A percentile compares a stretch with the other conserved stretches of the same genome.
Evolutionary conservation across 371 early-diverging fungal species (phyloP).

Genomic region (Mucor saturninus): DNA sequence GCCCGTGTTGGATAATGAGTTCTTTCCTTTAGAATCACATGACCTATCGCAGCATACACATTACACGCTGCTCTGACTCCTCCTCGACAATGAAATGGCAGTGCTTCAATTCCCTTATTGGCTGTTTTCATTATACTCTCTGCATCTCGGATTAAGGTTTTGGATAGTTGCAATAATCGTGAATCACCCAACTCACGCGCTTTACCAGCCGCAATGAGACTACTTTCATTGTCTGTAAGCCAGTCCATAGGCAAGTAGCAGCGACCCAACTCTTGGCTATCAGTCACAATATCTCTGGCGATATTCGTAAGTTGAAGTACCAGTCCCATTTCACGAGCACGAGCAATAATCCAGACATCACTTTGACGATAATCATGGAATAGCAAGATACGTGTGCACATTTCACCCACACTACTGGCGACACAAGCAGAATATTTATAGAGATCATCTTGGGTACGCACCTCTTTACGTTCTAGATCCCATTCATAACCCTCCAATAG

Average conservation of each 20-base stretch:
- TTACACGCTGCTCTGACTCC: conserved; percentile 57
- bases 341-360: conserved; percentile 30
- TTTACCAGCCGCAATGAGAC: conserved; percentile 20
- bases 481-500: conserved; percentile 58
- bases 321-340: conserved; percentile 64
- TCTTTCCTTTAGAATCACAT: neutral
- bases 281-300: conserved; percentile 65
- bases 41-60: conserved; percentile 58
- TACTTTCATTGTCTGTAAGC: conserved; percentile 28
- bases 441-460: conserved; percentile 48
- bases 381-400: conserved; percentile 48
- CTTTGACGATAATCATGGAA: conserved; percentile 3
- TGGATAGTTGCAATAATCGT: conserved; percentile 29
- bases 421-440: conserved; percentile 56
- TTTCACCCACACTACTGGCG: conserved; percentile 68
- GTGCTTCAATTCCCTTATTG: conserved; percentile 38
- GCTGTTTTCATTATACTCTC: conserved; percentile 34
- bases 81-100: conserved; percentile 43
- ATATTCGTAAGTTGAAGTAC: conserved; percentile 66
- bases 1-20: conserved; percentile 28
- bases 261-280: conserved; percentile 55
- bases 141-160: conserved; percentile 30
- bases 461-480: conserved; percentile 47
- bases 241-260: conserved; percentile 54
- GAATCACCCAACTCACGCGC: conserved; percentile 34